phyloP scores from a whole-genome alignment of 371 early-diverging fungal species.

The Syncephalastrum racemosum region DNA sequence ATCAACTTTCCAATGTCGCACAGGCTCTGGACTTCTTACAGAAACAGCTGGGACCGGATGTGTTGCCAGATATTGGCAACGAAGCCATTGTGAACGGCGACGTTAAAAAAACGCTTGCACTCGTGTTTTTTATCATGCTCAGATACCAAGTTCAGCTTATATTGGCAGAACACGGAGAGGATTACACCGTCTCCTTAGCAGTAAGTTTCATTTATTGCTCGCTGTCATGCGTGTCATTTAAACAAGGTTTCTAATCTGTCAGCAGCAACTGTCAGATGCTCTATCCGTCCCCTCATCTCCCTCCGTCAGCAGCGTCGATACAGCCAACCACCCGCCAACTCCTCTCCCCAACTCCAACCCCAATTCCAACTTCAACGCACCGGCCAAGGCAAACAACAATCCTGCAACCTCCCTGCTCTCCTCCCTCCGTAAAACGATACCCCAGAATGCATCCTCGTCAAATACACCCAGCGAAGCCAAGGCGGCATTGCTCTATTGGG shows the following conservation, averaged over 20 bases:
- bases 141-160: constrained; percentile 66
- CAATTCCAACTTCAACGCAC: no score
- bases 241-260: neutral
- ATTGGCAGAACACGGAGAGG: constrained; percentile 45
- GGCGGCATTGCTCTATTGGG: constrained; percentile 69
- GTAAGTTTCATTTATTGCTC: constrained; percentile 22
- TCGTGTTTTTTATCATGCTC: constrained; percentile 80
- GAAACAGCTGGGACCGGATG: constrained; percentile 58
- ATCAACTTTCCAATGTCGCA: constrained; percentile 80
- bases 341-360: no score
- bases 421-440: no score
- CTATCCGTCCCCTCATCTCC: no score
- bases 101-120: constrained; percentile 82
- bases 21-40: constrained; percentile 71
- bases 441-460: no score
- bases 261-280: no score
- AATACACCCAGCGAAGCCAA: constrained; percentile 45
- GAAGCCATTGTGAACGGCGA: constrained; percentile 88
- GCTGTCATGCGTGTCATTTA: neutral
- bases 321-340: no score
- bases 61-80: constrained; percentile 74
- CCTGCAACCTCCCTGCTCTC: no score
- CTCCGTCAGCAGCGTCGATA: no score
- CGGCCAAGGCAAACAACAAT: no score
- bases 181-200: constrained; percentile 31